Conservation (phyloP, 257 asterid genomes). For the Scutellaria galericulata region DNA sequence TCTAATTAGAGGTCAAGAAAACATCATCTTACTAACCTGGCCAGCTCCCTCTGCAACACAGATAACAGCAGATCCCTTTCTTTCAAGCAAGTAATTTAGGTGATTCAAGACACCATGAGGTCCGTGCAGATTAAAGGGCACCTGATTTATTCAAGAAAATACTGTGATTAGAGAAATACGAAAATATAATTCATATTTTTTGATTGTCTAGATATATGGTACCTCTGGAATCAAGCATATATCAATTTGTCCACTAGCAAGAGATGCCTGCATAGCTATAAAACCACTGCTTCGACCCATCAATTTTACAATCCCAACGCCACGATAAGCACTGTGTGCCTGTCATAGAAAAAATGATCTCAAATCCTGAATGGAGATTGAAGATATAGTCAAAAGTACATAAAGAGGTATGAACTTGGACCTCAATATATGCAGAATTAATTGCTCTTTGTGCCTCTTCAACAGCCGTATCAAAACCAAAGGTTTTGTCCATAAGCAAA, state of each 20-base stretch:
- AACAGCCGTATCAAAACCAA: slow-evolving; percentile 99
- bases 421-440: slow-evolving; percentile 95
- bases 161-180: slow-evolving; percentile 18
- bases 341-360: slow-evolving; percentile 42
- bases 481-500: slow-evolving; percentile 96
- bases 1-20: not conserved
- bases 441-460: slow-evolving; percentile 99
- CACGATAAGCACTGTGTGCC: slow-evolving; percentile 99
- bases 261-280: slow-evolving; percentile 99
- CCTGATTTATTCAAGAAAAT: slow-evolving; percentile 48
- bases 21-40: slow-evolving; percentile 59
- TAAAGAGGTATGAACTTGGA: slow-evolving; percentile 33
- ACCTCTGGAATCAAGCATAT: slow-evolving; percentile 98
- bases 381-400: not conserved
- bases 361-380: slow-evolving; percentile 15
- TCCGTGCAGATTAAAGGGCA: slow-evolving; percentile 85
- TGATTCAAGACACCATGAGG: slow-evolving; percentile 92
- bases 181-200: not conserved
- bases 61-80: slow-evolving; percentile 94
- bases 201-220: slow-evolving; percentile 9
- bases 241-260: slow-evolving; percentile 98
- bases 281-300: slow-evolving; percentile 99
- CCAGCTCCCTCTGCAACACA: slow-evolving; percentile 99
- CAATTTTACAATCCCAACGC: slow-evolving; percentile 92
- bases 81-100: slow-evolving; percentile 81